phyloP scores from a whole-genome alignment of 805 yeast genomes.

The Cyberlindnera japonica region DNA sequence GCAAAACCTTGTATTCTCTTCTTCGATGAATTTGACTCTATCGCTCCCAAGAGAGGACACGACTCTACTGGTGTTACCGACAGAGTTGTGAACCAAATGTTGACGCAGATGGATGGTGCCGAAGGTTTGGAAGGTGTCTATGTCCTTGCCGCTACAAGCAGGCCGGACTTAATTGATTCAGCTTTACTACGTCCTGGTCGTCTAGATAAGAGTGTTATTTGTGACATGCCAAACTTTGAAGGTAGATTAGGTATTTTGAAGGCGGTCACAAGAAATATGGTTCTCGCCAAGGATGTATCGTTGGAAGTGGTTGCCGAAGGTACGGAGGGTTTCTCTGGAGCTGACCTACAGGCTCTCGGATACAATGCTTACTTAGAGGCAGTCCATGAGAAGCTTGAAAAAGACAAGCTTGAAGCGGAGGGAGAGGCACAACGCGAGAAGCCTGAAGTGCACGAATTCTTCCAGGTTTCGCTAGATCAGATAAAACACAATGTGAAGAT shows the following conservation, averaged over 20 bases:
- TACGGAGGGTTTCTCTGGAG: constrained; percentile 86
- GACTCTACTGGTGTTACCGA: constrained; percentile 98
- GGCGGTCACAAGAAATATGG: constrained; percentile 60
- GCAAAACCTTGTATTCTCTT: constrained; percentile 92
- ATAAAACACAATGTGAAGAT: constrained; percentile 19
- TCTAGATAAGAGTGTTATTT: constrained; percentile 84
- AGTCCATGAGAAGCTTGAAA: constrained; percentile 63
- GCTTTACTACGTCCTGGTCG: constrained; percentile 95
- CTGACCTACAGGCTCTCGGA: constrained; percentile 88
- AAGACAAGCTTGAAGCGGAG: constrained; percentile 34
- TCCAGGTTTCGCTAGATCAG: constrained; percentile 35
- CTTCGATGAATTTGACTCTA: constrained; percentile 94
- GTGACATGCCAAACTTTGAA: constrained; percentile 74
- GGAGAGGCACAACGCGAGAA: constrained; percentile 16
- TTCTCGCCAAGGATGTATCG: constrained; percentile 45
- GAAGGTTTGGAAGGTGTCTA: constrained; percentile 97
- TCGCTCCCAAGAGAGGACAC: constrained; percentile 97
- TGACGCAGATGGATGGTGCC: constrained; percentile 99
- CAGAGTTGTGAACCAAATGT: constrained; percentile 92
- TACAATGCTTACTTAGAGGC: constrained; percentile 90
- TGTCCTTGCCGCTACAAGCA: constrained; percentile 91
- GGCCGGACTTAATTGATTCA: constrained; percentile 94
- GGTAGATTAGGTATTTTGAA: constrained; percentile 73
- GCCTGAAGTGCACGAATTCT: constrained; percentile 34
- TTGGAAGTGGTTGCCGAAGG: constrained; percentile 49